These are phyloP conservation scores for Zymoseptoria pseudotritici DNA, from an alignment of 2,329 filamentous ascomycete species.

Conservation along the genomic window DNA sequence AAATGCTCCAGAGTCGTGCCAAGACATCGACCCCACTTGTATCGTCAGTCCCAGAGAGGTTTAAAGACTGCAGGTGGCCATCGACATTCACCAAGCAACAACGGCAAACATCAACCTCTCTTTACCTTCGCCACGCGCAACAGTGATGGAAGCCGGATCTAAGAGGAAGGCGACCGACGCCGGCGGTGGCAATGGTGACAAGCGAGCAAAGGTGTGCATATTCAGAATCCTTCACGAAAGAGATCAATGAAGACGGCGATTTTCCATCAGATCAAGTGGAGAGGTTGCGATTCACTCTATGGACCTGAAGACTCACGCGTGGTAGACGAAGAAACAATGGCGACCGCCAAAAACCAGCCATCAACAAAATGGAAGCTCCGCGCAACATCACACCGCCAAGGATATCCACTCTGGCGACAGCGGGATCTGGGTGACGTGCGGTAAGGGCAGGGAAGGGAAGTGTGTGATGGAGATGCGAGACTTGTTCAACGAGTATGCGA, in stretches of 20 bases:
- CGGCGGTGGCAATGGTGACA: conserved; percentile 24
- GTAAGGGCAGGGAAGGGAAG: conserved; percentile 62
- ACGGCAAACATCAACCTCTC: neutral
- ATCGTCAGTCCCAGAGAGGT: neutral
- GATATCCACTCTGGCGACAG: conserved; percentile 59
- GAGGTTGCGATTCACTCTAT: too few relatives aligned
- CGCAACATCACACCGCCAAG: conserved; percentile 10
- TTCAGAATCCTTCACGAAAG: too few relatives aligned
- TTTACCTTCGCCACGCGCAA: neutral
- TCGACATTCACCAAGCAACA: neutral
- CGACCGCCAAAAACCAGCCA: conserved; percentile 31
- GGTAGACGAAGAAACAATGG: conserved; percentile 40
- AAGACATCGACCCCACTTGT: too few relatives aligned
- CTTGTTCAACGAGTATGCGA: conserved; percentile 60
- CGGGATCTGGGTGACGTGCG: conserved; percentile 73
- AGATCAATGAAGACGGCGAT: too few relatives aligned
- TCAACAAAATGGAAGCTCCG: conserved; percentile 18
- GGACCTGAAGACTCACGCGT: conserved; percentile 6
- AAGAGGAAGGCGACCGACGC: conserved; percentile 35
- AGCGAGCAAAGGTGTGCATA: conserved; percentile 33
- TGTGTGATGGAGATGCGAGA: conserved; percentile 60
- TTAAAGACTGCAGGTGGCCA: too few relatives aligned
- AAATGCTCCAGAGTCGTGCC: too few relatives aligned
- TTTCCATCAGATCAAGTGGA: too few relatives aligned
- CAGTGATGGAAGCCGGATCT: conserved; percentile 12